Conservation (phyloP, 1,284 basidiomycete species). For the Marasmius fiardii region DNA sequence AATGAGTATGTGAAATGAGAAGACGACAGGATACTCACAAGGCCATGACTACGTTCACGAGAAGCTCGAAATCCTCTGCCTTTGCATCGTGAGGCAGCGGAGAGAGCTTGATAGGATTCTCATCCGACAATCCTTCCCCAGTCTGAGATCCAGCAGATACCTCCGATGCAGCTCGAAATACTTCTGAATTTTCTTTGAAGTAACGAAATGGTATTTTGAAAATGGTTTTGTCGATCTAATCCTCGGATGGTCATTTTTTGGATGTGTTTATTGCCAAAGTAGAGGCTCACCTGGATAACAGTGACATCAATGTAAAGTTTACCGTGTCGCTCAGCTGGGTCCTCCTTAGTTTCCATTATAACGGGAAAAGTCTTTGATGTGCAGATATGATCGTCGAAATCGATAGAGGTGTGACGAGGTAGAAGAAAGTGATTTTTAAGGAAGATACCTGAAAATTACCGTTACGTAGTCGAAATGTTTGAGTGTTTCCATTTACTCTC, state of each 20-base stretch:
- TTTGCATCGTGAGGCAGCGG: not conserved
- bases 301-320: not conserved
- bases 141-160: not conserved
- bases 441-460: too few relatives aligned
- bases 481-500: too few relatives aligned
- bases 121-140: not conserved
- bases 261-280: not conserved
- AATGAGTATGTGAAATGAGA: not conserved
- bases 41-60: not conserved
- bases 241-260: not conserved
- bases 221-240: not conserved
- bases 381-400: too few relatives aligned
- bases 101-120: not conserved
- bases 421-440: too few relatives aligned
- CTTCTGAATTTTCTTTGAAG: not conserved
- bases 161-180: not conserved
- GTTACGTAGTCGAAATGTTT: too few relatives aligned
- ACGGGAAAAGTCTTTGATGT: too few relatives aligned
- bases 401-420: too few relatives aligned
- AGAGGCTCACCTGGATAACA: not conserved
- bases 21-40: not conserved
- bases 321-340: not conserved
- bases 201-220: slow-evolving; percentile 1
- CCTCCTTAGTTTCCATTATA: not conserved
- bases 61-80: not conserved